Base-by-base conservation (phyloP, 257 asterid species). In the Handroanthus guayacan region DNA sequence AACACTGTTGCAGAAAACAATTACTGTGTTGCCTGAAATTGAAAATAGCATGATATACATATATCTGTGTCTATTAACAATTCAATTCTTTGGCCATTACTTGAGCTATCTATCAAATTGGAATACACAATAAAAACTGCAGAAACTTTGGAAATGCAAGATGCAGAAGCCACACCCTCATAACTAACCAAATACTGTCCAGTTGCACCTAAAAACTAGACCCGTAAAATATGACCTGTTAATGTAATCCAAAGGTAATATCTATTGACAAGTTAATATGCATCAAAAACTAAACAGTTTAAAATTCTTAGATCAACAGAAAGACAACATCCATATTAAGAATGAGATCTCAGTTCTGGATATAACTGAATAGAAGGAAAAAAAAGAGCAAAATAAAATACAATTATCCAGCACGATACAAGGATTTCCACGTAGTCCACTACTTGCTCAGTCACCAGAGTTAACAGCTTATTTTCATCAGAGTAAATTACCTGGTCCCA, bases 401-500 rank as follows among this genome's bases (percentile, higher is more conserved):
- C 5, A 71, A 48, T 5, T 48, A 48, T 5, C 14, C 9, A 51
- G 3, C 62, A 4, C 43, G 70, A 9, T 57, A 34, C 39, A 60
- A 60, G 43, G 55, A 58, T 66, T 43, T 73, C 18, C 48, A 36
- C 64, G 69, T 51, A 56, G 51, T 41, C 73, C 69, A 54, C 50
- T 34, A 54, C 16, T 14, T 43, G 39, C 47, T 58, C 7, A 39
- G 56, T 64, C 43, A 47, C 70, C 64, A 31, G 13, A 71, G 50
- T 44, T 9, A 70, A 63, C 14, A 56, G 69, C 38, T 48, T 41
- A 51, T 37, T 72, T 50, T 61, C 77, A 62, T 67, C 67, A 20
- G 14, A 62, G 50, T 9, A 45, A 14, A 41, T 64, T 85, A 85
- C 91, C 91, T 87, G 82, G 66, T 84, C 87, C 91, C 91, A 86